phyloP scores from a whole-genome alignment of 1,139 yeast genomes.

The Pichiaceae sp. region DNA sequence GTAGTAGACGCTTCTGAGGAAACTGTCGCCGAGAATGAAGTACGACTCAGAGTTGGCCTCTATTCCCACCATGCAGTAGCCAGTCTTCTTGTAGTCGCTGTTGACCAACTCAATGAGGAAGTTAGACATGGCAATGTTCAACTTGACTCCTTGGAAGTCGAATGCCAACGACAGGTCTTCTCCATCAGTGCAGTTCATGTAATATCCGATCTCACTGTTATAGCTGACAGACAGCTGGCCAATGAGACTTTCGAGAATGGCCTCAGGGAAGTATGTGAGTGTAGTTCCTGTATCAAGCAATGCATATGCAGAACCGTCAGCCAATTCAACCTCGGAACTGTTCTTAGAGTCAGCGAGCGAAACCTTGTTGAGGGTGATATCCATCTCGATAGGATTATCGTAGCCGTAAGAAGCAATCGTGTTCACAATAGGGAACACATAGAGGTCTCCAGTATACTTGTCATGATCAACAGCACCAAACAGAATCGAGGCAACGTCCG shows the following conservation, averaged over 20 bases:
- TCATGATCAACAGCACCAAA: conserved; percentile 55
- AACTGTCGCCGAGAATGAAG: conserved; percentile 62
- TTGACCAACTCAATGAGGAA: conserved; percentile 19
- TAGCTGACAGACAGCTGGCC: conserved; percentile 29
- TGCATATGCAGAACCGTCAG: conserved; percentile 33
- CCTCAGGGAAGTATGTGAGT: conserved; percentile 41
- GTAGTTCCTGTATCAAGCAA: conserved; percentile 67
- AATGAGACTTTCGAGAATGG: conserved; percentile 33
- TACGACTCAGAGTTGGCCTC: conserved; percentile 22
- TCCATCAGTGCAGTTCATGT: conserved; percentile 25
- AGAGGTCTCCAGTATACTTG: conserved; percentile 39
- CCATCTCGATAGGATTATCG: conserved; percentile 29
- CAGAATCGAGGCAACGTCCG: conserved; percentile 36
- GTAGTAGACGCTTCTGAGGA: conserved; percentile 64
- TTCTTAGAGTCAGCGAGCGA: conserved; percentile 5
- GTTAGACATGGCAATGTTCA: conserved; percentile 38
- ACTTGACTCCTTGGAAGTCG: conserved; percentile 44
- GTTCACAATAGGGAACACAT: conserved; percentile 38
- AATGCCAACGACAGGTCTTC: conserved; percentile 26
- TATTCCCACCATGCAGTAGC: conserved; percentile 16
- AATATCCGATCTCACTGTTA: conserved; percentile 25
- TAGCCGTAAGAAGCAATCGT: conserved; percentile 22
- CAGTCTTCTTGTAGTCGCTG: conserved; percentile 4
- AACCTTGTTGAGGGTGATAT: conserved; percentile 33
- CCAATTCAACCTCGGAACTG: conserved; percentile 24